phyloP scores from a whole-genome alignment of 495 filamentous ascomycete genomes.

The Penicillium crystallinum region DNA sequence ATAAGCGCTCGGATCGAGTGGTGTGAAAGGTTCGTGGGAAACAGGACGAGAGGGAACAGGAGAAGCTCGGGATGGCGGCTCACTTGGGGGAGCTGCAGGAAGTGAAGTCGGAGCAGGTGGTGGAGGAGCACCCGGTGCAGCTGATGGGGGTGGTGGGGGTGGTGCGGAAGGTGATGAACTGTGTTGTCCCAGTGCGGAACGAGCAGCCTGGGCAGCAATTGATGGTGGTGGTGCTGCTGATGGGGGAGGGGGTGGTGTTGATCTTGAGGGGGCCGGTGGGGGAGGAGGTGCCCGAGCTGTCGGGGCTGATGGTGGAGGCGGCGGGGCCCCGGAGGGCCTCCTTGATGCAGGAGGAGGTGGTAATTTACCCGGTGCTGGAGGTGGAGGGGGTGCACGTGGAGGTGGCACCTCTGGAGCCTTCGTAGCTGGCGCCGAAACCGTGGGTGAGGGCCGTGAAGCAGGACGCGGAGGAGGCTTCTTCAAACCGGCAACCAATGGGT shows the following conservation, averaged over 20 bases:
- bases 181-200: conserved; percentile 27
- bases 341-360: conserved; percentile 49
- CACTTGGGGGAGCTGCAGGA: conserved; percentile 40
- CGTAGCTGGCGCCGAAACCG: conserved; percentile 42
- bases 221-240: conserved; percentile 34
- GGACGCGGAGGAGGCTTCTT: conserved; percentile 53
- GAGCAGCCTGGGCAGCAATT: conserved; percentile 40
- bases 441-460: conserved; percentile 47
- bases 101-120: conserved; percentile 46
- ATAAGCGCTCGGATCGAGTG: conserved; percentile 71
- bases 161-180: conserved; percentile 26
- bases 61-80: conserved; percentile 46
- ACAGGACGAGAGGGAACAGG: conserved; percentile 40
- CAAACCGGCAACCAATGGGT: conserved; percentile 56
- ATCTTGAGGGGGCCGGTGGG: conserved; percentile 40
- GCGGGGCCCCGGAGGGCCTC: conserved; percentile 56
- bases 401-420: conserved; percentile 48
- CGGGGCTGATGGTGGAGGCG: conserved; percentile 37
- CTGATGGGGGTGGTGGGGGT: conserved; percentile 48
- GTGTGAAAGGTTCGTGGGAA: conserved; percentile 46
- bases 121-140: conserved; percentile 40
- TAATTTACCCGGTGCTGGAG: conserved; percentile 49
- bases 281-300: conserved; percentile 43
- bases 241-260: conserved; percentile 30
- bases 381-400: conserved; percentile 63